These are phyloP conservation scores for Abortiporus biennis DNA, from an alignment of 1,284 basidiomycete genomes.

Conservation along the genomic window DNA sequence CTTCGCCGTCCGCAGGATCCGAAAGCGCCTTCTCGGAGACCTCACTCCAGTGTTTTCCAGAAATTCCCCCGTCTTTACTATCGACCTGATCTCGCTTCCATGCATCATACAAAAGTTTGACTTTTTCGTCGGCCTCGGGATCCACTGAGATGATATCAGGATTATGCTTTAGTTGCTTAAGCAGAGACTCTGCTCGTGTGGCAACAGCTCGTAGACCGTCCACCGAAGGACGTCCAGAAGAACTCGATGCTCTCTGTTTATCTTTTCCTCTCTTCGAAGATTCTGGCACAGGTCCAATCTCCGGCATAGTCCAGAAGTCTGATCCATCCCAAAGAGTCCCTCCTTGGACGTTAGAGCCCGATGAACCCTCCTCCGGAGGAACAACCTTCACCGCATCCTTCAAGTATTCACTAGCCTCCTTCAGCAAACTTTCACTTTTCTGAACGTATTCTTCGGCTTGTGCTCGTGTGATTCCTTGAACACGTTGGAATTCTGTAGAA, in stretches of 20 bases:
- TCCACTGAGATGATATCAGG: conserved; percentile 73
- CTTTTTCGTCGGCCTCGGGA: conserved; percentile 56
- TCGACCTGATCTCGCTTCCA: conserved; percentile 57
- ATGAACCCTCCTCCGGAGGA: conserved; percentile 59
- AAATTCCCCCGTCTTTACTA: conserved; percentile 49
- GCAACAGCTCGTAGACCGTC: conserved; percentile 46
- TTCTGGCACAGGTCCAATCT: conserved; percentile 21
- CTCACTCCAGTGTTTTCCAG: conserved; percentile 46
- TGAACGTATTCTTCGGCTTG: conserved; percentile 83
- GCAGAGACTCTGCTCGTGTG: conserved; percentile 73
- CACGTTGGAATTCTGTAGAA: conserved; percentile 63
- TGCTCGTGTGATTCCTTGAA: conserved; percentile 64
- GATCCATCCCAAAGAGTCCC: conserved; percentile 72
- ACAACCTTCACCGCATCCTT: conserved; percentile 86
- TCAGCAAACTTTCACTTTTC: conserved; percentile 68
- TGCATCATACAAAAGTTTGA: conserved; percentile 49
- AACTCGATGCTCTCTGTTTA: conserved; percentile 23
- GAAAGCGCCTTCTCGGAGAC: conserved; percentile 45
- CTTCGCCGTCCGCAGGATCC: conserved; percentile 47
- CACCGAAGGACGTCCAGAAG: conserved; percentile 23
- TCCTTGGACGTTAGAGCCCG: conserved; percentile 24
- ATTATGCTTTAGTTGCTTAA: conserved; percentile 72
- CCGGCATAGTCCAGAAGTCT: conserved; percentile 75
- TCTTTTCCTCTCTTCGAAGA: conserved; percentile 35
- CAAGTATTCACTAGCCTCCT: conserved; percentile 69